A percentile compares a stretch with the other conserved stretches of the same genome.
These are phyloP conservation scores for Calocybe gambosa DNA, from an alignment of 1,284 basidiomycete species.

Conservation along the genomic window DNA sequence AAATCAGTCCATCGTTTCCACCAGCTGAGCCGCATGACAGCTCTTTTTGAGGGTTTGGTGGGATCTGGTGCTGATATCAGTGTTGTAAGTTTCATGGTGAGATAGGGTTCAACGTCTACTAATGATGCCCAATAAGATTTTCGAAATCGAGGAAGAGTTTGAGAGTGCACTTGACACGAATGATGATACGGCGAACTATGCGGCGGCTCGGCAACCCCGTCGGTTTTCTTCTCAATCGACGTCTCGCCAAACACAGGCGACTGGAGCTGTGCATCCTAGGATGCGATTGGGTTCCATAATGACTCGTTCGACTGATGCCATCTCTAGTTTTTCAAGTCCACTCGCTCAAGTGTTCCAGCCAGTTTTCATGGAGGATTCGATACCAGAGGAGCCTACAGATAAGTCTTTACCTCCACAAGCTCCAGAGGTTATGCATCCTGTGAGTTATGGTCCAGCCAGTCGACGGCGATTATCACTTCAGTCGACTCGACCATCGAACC, in stretches of 20 bases:
- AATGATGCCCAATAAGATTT: slow-evolving; percentile 44
- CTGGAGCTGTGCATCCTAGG: slow-evolving; percentile 4
- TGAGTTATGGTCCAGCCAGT: slow-evolving; percentile 57
- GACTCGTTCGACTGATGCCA: slow-evolving; percentile 34
- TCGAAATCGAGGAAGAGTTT: slow-evolving; percentile 75
- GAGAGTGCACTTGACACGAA: slow-evolving; percentile 51
- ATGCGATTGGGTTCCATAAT: slow-evolving; percentile 30
- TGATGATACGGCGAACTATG: slow-evolving; percentile 26
- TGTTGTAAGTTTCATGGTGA: slow-evolving; percentile 41
- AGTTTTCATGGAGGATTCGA: slow-evolving; percentile 46
- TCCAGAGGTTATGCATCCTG: slow-evolving; percentile 12
- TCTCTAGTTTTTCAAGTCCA: slow-evolving; percentile 48
- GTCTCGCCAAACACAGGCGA: slow-evolving; percentile 8
- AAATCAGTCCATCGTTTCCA: background rate
- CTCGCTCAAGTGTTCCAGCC: slow-evolving; percentile 71
- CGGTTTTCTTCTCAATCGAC: slow-evolving; percentile 19
- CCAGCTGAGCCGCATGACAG: slow-evolving; percentile 29
- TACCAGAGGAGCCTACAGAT: slow-evolving; percentile 27
- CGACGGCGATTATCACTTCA: slow-evolving; percentile 46
- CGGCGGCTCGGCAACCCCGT: slow-evolving; percentile 19
- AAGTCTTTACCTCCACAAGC: slow-evolving; percentile 11
- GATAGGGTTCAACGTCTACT: background rate
- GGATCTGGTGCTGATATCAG: slow-evolving; percentile 74
- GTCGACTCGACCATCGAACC: slow-evolving; percentile 8
- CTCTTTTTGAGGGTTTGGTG: slow-evolving; percentile 73